phyloP scores from a whole-genome alignment of 257 asterid genomes.

The Nicotiana otophora region DNA sequence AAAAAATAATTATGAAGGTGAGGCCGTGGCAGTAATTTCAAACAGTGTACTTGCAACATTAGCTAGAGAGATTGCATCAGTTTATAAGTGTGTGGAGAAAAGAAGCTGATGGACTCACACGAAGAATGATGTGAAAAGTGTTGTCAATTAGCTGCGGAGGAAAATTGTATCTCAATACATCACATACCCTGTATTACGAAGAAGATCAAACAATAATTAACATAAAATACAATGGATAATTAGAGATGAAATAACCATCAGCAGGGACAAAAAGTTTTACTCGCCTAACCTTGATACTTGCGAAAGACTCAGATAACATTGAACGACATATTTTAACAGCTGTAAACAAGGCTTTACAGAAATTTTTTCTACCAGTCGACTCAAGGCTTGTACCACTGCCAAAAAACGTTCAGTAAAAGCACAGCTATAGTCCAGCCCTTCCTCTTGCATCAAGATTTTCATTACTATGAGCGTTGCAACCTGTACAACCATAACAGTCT shows the following conservation, averaged over 20 bases:
- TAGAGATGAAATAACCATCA: not conserved
- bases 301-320: not conserved
- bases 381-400: not conserved
- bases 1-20: not conserved
- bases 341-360: not conserved
- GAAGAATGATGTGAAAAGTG: not conserved
- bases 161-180: not conserved
- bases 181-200: not conserved
- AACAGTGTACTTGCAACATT: not conserved
- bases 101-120: not conserved
- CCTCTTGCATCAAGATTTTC: conserved; percentile 7
- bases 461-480: not conserved
- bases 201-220: not conserved
- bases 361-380: not conserved
- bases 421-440: conserved; percentile 3
- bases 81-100: not conserved
- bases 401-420: not conserved
- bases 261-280: not conserved
- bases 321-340: not conserved
- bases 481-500: not conserved
- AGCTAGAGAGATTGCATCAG: not conserved
- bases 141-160: not conserved
- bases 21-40: not conserved
- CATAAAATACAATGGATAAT: not conserved
- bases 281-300: not conserved